A percentile compares a stretch with the other conserved stretches of the same genome.
phyloP scores from a whole-genome alignment of 2,329 filamentous ascomycete species.

The Neurospora crassa region DNA sequence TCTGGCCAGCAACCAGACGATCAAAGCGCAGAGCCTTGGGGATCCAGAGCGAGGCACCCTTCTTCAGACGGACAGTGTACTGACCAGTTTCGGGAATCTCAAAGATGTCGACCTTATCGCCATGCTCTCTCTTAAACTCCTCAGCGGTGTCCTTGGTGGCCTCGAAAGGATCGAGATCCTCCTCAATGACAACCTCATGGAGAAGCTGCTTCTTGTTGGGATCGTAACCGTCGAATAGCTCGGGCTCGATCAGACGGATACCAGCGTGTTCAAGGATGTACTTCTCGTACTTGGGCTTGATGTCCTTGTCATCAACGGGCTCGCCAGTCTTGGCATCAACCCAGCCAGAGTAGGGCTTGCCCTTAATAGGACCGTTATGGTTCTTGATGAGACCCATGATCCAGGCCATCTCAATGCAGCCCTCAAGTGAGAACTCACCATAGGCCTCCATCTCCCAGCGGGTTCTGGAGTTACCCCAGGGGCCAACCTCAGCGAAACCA shows the following conservation, averaged over 20 bases:
- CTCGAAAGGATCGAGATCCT: slow-evolving; percentile 95
- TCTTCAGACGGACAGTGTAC: slow-evolving; percentile 88
- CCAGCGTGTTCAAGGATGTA: slow-evolving; percentile 91
- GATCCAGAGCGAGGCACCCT: slow-evolving; percentile 89
- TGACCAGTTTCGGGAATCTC: slow-evolving; percentile 90
- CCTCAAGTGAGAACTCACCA: slow-evolving; percentile 93
- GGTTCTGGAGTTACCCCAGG: slow-evolving; percentile 97
- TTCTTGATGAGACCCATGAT: slow-evolving; percentile 99
- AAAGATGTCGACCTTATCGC: slow-evolving; percentile 95
- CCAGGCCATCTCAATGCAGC: slow-evolving; percentile 99
- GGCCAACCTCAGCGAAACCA: slow-evolving; percentile 90
- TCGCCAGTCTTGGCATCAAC: slow-evolving; percentile 91
- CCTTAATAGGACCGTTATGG: slow-evolving; percentile 92
- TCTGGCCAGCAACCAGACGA: slow-evolving; percentile 91
- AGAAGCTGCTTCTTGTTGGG: slow-evolving; percentile 98
- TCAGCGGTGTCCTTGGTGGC: slow-evolving; percentile 93
- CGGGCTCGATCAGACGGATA: slow-evolving; percentile 94
- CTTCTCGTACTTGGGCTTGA: slow-evolving; percentile 97
- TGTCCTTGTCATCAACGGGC: slow-evolving; percentile 94
- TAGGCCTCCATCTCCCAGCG: slow-evolving; percentile 99
- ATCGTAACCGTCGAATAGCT: slow-evolving; percentile 93
- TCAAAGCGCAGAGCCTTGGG: slow-evolving; percentile 97
- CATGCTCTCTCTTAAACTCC: slow-evolving; percentile 95
- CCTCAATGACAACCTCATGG: slow-evolving; percentile 94
- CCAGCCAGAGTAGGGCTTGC: slow-evolving; percentile 93